Percentiles rank a stretch among this genome's conserved stretches.
These are phyloP conservation scores for Globisporangium viniferum DNA, from an alignment of 352 stramenopile species.

Conservation along the genomic window DNA sequence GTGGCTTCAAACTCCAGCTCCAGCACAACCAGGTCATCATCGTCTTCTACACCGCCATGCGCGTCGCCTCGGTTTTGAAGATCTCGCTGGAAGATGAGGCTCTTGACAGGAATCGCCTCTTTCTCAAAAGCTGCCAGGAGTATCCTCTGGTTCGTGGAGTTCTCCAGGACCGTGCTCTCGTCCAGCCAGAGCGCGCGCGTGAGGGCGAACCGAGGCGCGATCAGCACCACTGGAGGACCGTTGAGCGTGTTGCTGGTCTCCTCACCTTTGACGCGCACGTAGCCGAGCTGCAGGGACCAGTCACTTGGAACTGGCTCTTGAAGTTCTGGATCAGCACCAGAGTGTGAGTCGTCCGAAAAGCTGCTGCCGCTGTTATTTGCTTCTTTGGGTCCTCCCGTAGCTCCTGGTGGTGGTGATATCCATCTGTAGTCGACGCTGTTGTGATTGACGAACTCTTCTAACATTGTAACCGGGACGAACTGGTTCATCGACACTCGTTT, in stretches of 20 bases:
- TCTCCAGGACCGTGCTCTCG: not conserved
- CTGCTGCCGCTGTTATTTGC: not conserved
- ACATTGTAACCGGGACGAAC: not conserved
- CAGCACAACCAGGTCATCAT: slow-evolving; percentile 1
- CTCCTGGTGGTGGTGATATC: not conserved
- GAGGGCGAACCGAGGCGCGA: slow-evolving; percentile 9
- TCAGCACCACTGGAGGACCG: slow-evolving; percentile 3
- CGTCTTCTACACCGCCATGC: not conserved
- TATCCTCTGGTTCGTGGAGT: not conserved
- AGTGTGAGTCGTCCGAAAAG: not conserved
- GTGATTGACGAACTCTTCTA: not conserved
- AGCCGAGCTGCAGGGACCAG: not conserved
- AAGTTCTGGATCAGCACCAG: not conserved
- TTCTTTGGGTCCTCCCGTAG: too few species aligned
- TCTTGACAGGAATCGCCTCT: slow-evolving; percentile 5
- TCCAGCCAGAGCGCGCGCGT: not conserved
- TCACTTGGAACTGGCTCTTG: not conserved
- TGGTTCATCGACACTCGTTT: not conserved
- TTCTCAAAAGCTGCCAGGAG: not conserved
- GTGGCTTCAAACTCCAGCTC: not conserved
- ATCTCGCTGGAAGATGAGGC: not conserved
- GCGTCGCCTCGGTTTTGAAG: not conserved
- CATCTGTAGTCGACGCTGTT: not conserved
- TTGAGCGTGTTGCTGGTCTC: too few species aligned
- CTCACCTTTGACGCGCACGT: not conserved